Evolutionary conservation across 2,329 filamentous ascomycete species (phyloP).

Genomic region (Samsoniella hepiali): DNA sequence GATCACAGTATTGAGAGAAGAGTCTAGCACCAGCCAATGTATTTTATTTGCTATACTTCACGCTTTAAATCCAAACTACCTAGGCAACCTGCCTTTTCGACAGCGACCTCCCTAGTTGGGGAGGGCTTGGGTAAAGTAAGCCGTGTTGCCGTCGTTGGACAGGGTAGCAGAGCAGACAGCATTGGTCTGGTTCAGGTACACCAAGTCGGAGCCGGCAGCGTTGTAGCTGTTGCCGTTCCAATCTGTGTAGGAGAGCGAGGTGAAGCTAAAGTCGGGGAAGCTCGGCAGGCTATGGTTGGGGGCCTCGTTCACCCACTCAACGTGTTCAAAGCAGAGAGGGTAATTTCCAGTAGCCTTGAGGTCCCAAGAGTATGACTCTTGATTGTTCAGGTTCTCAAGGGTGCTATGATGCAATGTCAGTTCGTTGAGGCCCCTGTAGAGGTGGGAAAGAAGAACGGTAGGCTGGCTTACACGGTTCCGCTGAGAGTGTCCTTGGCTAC

Average conservation of each 20-base stretch:
- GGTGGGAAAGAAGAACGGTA: background rate
- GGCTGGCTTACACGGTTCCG: constrained; percentile 2
- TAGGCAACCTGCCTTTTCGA: background rate
- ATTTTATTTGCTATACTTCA: background rate
- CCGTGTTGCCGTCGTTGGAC: background rate
- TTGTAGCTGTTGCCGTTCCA: background rate
- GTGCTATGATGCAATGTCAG: background rate
- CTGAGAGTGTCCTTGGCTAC: background rate
- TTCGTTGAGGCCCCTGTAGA: background rate
- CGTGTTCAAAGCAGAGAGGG: constrained; percentile 4
- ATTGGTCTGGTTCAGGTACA: background rate
- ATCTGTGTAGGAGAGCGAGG: background rate
- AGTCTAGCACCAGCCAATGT: background rate
- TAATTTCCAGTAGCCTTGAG: background rate
- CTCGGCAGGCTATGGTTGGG: background rate
- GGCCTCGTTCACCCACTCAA: constrained; percentile 8
- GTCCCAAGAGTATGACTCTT: background rate
- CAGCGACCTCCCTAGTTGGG: background rate
- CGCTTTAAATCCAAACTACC: background rate
- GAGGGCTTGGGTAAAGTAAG: background rate
- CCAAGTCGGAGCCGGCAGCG: background rate
- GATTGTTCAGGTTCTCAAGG: constrained; percentile 2
- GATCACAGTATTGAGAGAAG: background rate
- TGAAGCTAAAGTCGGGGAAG: constrained; percentile 6
- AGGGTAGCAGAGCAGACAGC: background rate